Evolutionary conservation across 441 rosid genomes (phyloP).

Genomic region (Metrosideros polymorpha): DNA sequence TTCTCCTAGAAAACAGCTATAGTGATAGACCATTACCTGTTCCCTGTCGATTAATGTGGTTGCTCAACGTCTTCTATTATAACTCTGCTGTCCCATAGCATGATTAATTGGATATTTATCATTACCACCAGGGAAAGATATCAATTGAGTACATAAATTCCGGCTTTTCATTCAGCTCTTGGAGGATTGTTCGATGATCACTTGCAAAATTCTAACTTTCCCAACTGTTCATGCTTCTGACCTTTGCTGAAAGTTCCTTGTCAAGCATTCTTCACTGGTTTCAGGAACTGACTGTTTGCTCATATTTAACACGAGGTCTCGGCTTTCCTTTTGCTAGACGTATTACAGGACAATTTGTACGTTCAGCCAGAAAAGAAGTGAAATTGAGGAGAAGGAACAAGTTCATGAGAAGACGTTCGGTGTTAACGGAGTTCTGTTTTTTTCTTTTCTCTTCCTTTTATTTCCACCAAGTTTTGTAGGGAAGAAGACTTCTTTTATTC

Average conservation of each 20-base stretch:
- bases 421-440: background rate
- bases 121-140: background rate
- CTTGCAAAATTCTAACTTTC: background rate
- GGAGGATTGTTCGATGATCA: background rate
- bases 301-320: background rate
- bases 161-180: background rate
- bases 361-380: background rate
- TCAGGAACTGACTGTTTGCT: background rate
- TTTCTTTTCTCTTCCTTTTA: background rate
- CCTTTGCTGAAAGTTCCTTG: background rate
- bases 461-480: background rate
- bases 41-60: background rate
- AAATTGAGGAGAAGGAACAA: background rate
- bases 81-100: background rate
- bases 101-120: background rate
- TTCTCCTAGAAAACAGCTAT: background rate
- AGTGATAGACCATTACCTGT: background rate
- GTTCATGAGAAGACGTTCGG: background rate
- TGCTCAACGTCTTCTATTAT: background rate
- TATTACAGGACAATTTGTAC: background rate
- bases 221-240: background rate
- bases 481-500: background rate
- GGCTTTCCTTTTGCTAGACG: background rate
- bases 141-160: background rate
- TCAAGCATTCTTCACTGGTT: background rate